Conservation (phyloP, 2,329 filamentous ascomycete genomes). For the Dothidotthia symphoricarpi region DNA sequence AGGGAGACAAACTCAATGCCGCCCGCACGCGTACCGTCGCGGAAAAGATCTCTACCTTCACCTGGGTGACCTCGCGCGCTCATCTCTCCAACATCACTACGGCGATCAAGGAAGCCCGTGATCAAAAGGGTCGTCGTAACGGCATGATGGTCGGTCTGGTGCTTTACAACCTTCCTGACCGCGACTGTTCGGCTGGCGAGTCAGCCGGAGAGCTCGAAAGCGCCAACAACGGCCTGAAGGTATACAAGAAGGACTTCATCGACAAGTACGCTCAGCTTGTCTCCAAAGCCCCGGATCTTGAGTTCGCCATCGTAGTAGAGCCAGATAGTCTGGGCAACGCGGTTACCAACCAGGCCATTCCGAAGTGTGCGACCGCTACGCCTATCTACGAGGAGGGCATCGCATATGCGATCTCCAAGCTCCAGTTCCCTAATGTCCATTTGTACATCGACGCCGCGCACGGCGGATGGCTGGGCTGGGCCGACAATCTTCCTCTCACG, state of each 20-base stretch:
- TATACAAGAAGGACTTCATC: constrained; percentile 32
- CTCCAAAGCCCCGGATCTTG: constrained; percentile 23
- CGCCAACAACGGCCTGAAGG: constrained; percentile 45
- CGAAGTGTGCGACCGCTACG: constrained; percentile 22
- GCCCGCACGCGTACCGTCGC: constrained; percentile 29
- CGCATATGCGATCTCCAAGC: constrained; percentile 29
- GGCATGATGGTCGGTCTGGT: constrained; percentile 48
- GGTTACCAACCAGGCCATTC: constrained; percentile 27
- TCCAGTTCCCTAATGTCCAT: constrained; percentile 29
- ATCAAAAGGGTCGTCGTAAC: constrained; percentile 17
- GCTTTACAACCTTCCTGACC: constrained; percentile 93
- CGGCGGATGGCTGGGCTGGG: constrained; percentile 33
- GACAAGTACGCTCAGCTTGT: constrained; percentile 28
- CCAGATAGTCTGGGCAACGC: constrained; percentile 30
- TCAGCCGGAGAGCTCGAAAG: constrained; percentile 76
- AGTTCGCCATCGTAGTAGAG: constrained; percentile 32
- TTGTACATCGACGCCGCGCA: constrained; percentile 34
- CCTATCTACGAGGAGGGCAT: constrained; percentile 32
- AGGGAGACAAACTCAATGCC: constrained; percentile 27
- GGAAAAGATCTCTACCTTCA: constrained; percentile 28
- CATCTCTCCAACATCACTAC: constrained; percentile 18
- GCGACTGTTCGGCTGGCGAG: constrained; percentile 77
- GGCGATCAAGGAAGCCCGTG: constrained; percentile 24
- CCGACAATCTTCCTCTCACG: constrained; percentile 28
- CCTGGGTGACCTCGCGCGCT: constrained; percentile 26